Evolutionary conservation across 2,329 filamentous ascomycete genomes (phyloP).

Genomic region (Aureobasidium sp.): DNA sequence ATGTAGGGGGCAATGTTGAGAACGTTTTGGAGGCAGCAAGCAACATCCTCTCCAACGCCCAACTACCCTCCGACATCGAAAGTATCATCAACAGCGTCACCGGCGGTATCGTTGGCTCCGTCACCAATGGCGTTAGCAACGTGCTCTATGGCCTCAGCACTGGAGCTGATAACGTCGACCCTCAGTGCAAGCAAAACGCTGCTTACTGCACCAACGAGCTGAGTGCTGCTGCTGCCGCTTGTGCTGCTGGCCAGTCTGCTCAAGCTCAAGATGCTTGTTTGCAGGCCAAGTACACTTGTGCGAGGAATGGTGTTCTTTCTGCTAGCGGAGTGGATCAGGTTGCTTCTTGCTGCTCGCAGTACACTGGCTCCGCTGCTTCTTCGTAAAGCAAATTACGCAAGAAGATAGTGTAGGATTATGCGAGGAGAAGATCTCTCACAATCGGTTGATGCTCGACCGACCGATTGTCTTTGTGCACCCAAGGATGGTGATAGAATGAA

Average conservation of each 20-base stretch:
- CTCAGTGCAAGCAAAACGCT: not conserved
- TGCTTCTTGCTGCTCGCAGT: constrained; percentile 3
- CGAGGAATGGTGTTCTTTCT: not conserved
- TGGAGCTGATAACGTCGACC: not conserved
- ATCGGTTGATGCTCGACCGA: too few relatives aligned
- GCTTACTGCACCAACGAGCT: constrained; percentile 7
- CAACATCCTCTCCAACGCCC: not conserved
- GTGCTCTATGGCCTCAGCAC: not conserved
- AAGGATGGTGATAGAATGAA: too few relatives aligned
- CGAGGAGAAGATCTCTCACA: too few relatives aligned
- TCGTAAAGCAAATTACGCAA: not conserved
- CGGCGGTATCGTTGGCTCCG: not conserved
- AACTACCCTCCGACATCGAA: not conserved
- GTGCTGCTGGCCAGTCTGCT: not conserved
- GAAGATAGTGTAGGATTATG: too few relatives aligned
- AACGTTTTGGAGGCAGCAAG: not conserved
- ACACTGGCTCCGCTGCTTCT: not conserved
- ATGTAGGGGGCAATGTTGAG: not conserved
- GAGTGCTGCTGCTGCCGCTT: not conserved
- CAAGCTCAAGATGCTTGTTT: constrained; percentile 9
- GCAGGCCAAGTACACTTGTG: constrained; percentile 8
- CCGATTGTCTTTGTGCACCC: too few relatives aligned
- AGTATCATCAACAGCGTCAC: not conserved
- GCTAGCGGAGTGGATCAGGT: not conserved
- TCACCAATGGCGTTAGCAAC: constrained; percentile 2